Evolutionary conservation across 2,329 filamentous ascomycete genomes (phyloP), one percentile per base, ranked within the genome.

Genomic region (Diaporthe citriasiana): DNA sequence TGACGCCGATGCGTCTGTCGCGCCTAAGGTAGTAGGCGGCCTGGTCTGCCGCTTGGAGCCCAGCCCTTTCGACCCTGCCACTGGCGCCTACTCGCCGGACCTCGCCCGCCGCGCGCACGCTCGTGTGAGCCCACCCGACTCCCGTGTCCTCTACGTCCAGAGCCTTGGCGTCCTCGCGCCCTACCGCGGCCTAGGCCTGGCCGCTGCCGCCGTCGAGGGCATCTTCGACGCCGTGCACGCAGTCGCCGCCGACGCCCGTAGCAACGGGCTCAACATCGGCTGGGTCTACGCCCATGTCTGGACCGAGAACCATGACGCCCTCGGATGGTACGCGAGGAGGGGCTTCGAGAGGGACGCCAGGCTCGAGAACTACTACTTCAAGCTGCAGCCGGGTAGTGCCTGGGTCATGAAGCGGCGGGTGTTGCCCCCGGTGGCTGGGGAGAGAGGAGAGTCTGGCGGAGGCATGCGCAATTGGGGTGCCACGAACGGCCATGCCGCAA

Each of bases 281-380:
- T 73, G 73, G 73, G 66, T 75, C 45, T 92, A 90, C 76, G 91
- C 91, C 6, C 91, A 93, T 80, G 91, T 93, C 22, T 93, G 91
- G 91, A 91, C 91, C 15, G 87, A 90, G 74, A 93, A 92, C 79
- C 86, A 88, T 3, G 91, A 92, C 27, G 91, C 87, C 0, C 81
- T 93, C 75, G 84, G 84, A 73, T 93, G 91, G 91, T 93, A 93
- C 82, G 78, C 83, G 42, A 84, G 85, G 33, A 86, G 89, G 13
- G 89, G 90, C 3, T 93, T 93, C 79, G 78, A 79, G 73, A 84
- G 84, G 68, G 84, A 87, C 65, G 85, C 84, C 47, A 83, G 85
- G n/a, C 80, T 92, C 13, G 80, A 85, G 45, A 87, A 87, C 3
- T 93, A 93, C 80, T 93, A 93, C 81, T 84, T 88, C 78, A 90